phyloP scores from a whole-genome alignment of 1,284 basidiomycete genomes.

The Microbotryomycetes sp. region DNA sequence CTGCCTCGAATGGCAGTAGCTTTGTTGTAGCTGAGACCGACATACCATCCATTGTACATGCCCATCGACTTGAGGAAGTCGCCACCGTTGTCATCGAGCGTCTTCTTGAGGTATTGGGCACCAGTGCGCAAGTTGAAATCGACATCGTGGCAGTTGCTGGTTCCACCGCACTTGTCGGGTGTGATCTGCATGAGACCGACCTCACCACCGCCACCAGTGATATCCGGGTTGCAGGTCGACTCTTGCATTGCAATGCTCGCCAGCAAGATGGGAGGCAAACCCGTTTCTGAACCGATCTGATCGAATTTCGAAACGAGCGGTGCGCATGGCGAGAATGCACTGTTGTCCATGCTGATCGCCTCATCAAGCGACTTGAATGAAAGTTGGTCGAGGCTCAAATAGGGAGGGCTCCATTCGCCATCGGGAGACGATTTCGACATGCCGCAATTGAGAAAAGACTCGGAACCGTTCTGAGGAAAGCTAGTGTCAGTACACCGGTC shows the following conservation, averaged over 20 bases:
- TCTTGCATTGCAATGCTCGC: slow-evolving; percentile 82
- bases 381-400: slow-evolving; percentile 52
- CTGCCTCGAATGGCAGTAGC: slow-evolving; percentile 56
- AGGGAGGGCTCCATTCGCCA: slow-evolving; percentile 34
- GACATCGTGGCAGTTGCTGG: slow-evolving; percentile 52
- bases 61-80: slow-evolving; percentile 59
- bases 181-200: slow-evolving; percentile 79
- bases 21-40: slow-evolving; percentile 54
- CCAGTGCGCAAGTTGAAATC: slow-evolving; percentile 52
- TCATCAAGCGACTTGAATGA: slow-evolving; percentile 52
- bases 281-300: slow-evolving; percentile 53
- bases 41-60: slow-evolving; percentile 62
- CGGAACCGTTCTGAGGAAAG: slow-evolving; percentile 70
- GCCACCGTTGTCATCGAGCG: slow-evolving; percentile 53
- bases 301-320: slow-evolving; percentile 56
- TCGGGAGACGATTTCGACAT: slow-evolving; percentile 3
- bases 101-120: slow-evolving; percentile 54
- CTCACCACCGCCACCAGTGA: slow-evolving; percentile 69
- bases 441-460: slow-evolving; percentile 71
- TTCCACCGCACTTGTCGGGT: slow-evolving; percentile 60
- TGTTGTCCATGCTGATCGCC: slow-evolving; percentile 50
- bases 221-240: slow-evolving; percentile 61
- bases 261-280: slow-evolving; percentile 56
- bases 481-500: no score
- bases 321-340: slow-evolving; percentile 59